Conservation (phyloP, 1,284 basidiomycete genomes). For the Pseudozyma pruni region DNA sequence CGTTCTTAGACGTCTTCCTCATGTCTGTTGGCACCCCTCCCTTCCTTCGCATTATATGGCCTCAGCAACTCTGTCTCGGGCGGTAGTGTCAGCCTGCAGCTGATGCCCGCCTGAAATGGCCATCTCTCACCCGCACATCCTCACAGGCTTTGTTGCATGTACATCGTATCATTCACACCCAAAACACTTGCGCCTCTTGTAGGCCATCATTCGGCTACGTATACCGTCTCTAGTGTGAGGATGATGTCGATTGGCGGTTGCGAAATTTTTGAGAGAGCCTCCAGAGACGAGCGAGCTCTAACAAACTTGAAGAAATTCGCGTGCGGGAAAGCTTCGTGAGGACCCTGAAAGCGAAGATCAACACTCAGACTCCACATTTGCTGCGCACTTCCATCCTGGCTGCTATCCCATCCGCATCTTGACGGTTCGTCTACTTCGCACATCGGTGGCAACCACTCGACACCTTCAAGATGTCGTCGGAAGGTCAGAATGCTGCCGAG, state of each 20-base stretch:
- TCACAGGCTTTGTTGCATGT: conserved; percentile 19
- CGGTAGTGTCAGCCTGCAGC: neutral
- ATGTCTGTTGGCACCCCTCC: conserved; percentile 1
- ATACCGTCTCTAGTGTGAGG: neutral
- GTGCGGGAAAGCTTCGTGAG: conserved; percentile 1
- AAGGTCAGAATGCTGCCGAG: neutral
- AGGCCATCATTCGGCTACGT: conserved; percentile 21
- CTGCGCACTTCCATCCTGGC: neutral
- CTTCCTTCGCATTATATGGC: conserved; percentile 2
- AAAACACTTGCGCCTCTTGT: conserved; percentile 17
- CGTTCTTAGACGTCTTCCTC: conserved; percentile 52
- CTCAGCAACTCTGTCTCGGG: neutral
- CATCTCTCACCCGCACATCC: neutral
- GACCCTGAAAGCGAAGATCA: conserved; percentile 6
- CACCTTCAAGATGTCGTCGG: conserved; percentile 4
- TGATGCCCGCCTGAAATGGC: neutral
- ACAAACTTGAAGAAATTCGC: neutral
- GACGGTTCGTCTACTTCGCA: no score
- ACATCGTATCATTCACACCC: conserved; percentile 28
- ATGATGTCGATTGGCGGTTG: neutral
- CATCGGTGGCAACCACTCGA: no score
- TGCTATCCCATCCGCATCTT: no score
- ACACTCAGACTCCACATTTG: neutral
- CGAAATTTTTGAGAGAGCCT: neutral
- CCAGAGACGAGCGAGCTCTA: neutral